phyloP scores from a whole-genome alignment of 495 filamentous ascomycete species.

The Rhypophila decipiens region DNA sequence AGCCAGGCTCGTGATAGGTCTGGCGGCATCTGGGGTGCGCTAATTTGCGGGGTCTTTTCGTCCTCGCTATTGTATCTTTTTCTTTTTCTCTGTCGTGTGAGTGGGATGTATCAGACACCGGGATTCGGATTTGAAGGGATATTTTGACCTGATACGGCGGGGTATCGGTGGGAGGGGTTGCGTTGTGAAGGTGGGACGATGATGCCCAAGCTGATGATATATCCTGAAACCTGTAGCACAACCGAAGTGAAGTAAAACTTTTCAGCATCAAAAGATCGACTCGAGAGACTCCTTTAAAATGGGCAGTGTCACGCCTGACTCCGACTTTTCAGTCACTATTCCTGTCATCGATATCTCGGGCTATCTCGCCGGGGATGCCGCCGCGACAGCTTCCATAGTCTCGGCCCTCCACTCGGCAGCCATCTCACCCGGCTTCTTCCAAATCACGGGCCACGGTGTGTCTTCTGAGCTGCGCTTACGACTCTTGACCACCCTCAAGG shows the following conservation, averaged over 20 bases:
- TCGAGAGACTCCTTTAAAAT: too few species aligned
- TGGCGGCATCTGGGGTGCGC: background rate
- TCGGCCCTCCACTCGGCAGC: constrained; percentile 41
- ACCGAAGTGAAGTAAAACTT: too few species aligned
- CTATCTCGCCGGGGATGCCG: constrained; percentile 10
- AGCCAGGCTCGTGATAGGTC: background rate
- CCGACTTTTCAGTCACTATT: constrained; percentile 15
- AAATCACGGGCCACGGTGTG: constrained; percentile 41
- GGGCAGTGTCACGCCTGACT: too few species aligned
- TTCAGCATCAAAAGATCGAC: too few species aligned
- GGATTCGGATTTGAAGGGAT: too few species aligned
- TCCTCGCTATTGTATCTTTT: background rate
- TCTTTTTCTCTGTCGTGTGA: background rate
- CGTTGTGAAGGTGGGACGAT: too few species aligned
- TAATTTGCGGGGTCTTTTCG: background rate
- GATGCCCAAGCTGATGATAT: too few species aligned
- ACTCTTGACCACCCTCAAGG: constrained; percentile 3
- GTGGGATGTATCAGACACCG: too few species aligned
- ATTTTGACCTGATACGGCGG: too few species aligned
- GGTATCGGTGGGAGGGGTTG: too few species aligned
- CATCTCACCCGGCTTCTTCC: constrained; percentile 51
- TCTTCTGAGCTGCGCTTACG: constrained; percentile 22
- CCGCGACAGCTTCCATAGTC: constrained; percentile 11
- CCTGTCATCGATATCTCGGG: constrained; percentile 24
- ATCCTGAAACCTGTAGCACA: too few species aligned